Evolutionary conservation across 2,329 filamentous ascomycete genomes (phyloP).

Genomic region (Incumbomyces lentus): DNA sequence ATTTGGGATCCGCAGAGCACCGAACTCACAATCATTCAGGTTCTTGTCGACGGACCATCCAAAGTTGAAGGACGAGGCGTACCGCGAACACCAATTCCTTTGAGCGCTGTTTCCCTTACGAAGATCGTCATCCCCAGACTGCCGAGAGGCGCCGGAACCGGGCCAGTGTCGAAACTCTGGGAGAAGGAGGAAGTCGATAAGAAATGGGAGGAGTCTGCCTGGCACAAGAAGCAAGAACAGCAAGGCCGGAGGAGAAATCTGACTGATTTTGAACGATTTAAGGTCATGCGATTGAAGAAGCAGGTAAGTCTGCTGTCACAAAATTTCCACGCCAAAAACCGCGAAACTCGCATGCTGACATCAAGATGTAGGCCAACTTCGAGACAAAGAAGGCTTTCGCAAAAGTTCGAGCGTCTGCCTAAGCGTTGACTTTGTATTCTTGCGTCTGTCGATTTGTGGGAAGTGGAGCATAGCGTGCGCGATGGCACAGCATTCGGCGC

Average conservation of each 20-base stretch:
- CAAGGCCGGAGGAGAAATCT: slow-evolving; percentile 77
- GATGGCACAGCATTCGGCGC: no score
- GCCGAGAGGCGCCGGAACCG: slow-evolving; percentile 72
- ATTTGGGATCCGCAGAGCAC: slow-evolving; percentile 1
- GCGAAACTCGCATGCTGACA: neutral
- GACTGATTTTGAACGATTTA: slow-evolving; percentile 99
- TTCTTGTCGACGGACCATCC: slow-evolving; percentile 90
- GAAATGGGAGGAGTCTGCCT: slow-evolving; percentile 86
- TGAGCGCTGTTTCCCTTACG: slow-evolving; percentile 79
- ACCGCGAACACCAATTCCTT: slow-evolving; percentile 74
- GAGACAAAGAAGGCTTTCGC: slow-evolving; percentile 94
- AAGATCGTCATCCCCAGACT: slow-evolving; percentile 78
- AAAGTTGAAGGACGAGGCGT: slow-evolving; percentile 68
- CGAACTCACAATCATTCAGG: slow-evolving; percentile 45
- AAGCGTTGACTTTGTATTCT: slow-evolving; percentile 24
- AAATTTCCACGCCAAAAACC: neutral
- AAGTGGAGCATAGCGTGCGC: no score
- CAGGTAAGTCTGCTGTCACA: slow-evolving; percentile 53
- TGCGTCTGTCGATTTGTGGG: no score
- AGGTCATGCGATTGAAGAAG: slow-evolving; percentile 99
- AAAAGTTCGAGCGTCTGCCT: slow-evolving; percentile 78
- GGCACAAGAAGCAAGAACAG: slow-evolving; percentile 87
- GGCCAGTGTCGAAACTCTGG: slow-evolving; percentile 78
- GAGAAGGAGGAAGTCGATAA: slow-evolving; percentile 80
- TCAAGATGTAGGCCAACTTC: slow-evolving; percentile 59